Base-by-base conservation (phyloP, 1,284 basidiomycete species). In the Pholiota adiposa region DNA sequence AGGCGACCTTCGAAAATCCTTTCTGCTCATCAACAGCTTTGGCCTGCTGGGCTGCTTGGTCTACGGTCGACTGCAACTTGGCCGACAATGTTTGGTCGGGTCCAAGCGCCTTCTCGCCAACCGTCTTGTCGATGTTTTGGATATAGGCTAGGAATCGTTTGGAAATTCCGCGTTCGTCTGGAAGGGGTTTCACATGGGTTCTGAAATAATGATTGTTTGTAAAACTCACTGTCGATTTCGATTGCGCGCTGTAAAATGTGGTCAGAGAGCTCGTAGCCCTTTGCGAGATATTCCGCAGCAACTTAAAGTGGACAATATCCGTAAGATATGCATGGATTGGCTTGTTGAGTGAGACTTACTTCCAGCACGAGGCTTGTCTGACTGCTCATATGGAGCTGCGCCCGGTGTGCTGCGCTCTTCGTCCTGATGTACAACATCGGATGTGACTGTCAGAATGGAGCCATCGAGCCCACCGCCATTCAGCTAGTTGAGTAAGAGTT, bases 281-380 rank as follows among this genome's bases (percentile, higher is more conserved):
- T 87, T 0, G 93, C 90, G 36, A 98, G 85, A 75, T 96, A 94
- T 73, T 97, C 95, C 38, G 95, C 95, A 19, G 90, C 90, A 68
- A 96, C 93, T 81, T 70, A 46, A 41, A n/a, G 43, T 38, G 7
- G 31, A n/a, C n/a, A n/a, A n/a, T n/a, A n/a, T n/a, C n/a, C 18
- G 29, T 25, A 0, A 46, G 40, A 34, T 41, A 0, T 29, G n/a
- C 5, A 27, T 19, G 62, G 51, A 16, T 36, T 51, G 18, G 23
- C 18, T 11, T 14, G 14, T 21, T 34, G 38, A 41, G 23, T 29
- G 41, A 14, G n/a, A 75, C 85, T 67, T 65, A 91, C 90, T 92
- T 43, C 86, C 92, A 25, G 90, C 89, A 46, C 90, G 81, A 1
- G 93, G 92, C 75, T 94, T 94, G 72, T 93, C 91, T 25, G 84